Percentiles rank a stretch among this genome's conserved stretches.
Evolutionary conservation across 179 eudicot species (phyloP).

Genomic region (Heliamphora pulchella): DNA sequence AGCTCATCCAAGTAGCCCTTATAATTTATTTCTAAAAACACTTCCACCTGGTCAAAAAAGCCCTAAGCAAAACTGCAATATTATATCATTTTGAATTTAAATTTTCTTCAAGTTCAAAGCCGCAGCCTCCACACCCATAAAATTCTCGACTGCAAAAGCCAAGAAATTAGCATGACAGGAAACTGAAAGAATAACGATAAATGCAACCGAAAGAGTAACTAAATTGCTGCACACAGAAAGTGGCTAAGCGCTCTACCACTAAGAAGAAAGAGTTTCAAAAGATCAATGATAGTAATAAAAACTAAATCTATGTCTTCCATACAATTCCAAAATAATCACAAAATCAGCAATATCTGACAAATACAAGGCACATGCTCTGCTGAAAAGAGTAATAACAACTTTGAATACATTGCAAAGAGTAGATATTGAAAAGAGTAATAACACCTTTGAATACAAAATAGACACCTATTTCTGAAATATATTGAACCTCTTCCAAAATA

Average conservation of each 20-base stretch:
- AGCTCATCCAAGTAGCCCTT: too few relatives aligned
- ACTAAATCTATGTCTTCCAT: neutral
- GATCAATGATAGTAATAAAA: neutral
- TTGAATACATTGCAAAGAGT: too few relatives aligned
- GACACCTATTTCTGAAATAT: neutral
- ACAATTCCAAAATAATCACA: too few relatives aligned
- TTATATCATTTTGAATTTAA: neutral
- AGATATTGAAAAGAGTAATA: too few relatives aligned
- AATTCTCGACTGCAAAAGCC: neutral
- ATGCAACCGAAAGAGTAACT: neutral
- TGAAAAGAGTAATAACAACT: too few relatives aligned
- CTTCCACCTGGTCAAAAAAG: neutral
- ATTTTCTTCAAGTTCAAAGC: neutral
- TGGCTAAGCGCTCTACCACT: neutral
- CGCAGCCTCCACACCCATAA: constrained; percentile 1
- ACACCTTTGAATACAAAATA: too few relatives aligned
- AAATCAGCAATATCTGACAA: neutral
- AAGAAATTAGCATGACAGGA: neutral
- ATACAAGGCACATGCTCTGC: neutral
- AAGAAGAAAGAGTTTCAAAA: neutral
- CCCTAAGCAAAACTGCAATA: too few relatives aligned
- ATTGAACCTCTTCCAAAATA: neutral
- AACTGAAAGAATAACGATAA: too few relatives aligned
- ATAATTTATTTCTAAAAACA: too few relatives aligned
- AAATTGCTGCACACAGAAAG: neutral